phyloP scores from a whole-genome alignment of 1,139 yeast species.

The Kodamaea alishanica region DNA sequence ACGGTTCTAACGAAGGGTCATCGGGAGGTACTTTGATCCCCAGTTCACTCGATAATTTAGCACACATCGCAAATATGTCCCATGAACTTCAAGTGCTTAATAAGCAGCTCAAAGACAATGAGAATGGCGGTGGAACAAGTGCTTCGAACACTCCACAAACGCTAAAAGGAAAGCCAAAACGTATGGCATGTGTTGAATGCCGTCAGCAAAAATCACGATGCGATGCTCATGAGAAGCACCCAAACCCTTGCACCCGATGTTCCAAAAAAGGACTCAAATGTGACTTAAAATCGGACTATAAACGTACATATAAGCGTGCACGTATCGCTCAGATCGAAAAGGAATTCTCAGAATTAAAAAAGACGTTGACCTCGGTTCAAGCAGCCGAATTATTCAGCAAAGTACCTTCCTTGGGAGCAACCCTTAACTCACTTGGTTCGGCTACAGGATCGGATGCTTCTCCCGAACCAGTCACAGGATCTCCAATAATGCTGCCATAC shows the following conservation, averaged over 20 bases:
- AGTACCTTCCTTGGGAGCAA: constrained; percentile 25
- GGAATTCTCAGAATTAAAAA: constrained; percentile 67
- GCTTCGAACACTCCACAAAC: constrained; percentile 15
- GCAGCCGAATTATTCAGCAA: constrained; percentile 43
- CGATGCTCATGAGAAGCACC: constrained; percentile 75
- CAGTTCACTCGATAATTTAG: constrained; percentile 37
- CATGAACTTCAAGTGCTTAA: constrained; percentile 36
- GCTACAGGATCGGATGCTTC: too few species aligned
- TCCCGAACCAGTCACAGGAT: too few species aligned
- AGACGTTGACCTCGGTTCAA: constrained; percentile 50
- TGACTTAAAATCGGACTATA: constrained; percentile 72
- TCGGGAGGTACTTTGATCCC: constrained; percentile 2
- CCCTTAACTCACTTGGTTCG: constrained; percentile 1
- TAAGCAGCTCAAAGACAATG: constrained; percentile 22
- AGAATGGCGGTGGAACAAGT: constrained; percentile 6
- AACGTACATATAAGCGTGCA: constrained; percentile 84
- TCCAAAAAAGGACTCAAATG: constrained; percentile 65
- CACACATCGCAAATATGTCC: constrained; percentile 46
- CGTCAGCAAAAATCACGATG: constrained; percentile 91
- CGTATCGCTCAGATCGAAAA: constrained; percentile 79
- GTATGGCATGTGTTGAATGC: constrained; percentile 92
- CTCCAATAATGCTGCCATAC: too few species aligned
- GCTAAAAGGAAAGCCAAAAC: constrained; percentile 31
- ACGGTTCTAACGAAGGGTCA: too few species aligned
- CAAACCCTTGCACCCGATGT: constrained; percentile 84